Conservation (phyloP, 202 grass and related monocot species). For the Hordeum pubiflorum region DNA sequence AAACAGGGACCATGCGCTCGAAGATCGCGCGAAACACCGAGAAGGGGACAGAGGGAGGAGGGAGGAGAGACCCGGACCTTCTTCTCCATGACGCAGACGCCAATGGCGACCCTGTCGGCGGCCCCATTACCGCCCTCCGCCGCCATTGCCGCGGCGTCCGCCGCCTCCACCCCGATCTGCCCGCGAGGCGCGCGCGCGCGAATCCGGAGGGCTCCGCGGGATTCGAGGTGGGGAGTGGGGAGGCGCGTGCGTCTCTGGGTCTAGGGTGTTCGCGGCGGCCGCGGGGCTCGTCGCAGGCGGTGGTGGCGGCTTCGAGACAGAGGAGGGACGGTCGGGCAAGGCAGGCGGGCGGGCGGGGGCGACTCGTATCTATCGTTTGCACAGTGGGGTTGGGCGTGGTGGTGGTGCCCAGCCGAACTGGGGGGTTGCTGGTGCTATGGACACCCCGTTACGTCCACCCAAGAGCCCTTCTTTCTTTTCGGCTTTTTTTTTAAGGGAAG, state of each 20-base stretch:
- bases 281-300: background rate
- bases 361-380: constrained; percentile 18
- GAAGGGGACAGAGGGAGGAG: background rate
- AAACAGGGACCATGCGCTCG: too few relatives aligned
- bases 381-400: background rate
- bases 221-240: background rate
- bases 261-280: background rate
- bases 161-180: constrained; percentile 16
- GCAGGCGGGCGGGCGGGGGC: background rate
- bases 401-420: background rate
- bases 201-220: constrained; percentile 13
- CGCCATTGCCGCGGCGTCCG: constrained; percentile 32
- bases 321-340: background rate
- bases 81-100: constrained; percentile 98
- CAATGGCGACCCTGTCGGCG: constrained; percentile 62
- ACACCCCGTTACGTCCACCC: background rate
- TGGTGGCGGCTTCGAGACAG: background rate
- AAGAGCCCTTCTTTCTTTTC: background rate
- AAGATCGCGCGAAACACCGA: background rate
- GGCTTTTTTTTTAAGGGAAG: too few relatives aligned
- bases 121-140: constrained; percentile 26
- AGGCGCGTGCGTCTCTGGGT: too few relatives aligned
- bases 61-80: constrained; percentile 53
- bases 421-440: background rate
- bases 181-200: background rate